phyloP scores from a whole-genome alignment of 345 rosid species.

The Salix koriyanagi region DNA sequence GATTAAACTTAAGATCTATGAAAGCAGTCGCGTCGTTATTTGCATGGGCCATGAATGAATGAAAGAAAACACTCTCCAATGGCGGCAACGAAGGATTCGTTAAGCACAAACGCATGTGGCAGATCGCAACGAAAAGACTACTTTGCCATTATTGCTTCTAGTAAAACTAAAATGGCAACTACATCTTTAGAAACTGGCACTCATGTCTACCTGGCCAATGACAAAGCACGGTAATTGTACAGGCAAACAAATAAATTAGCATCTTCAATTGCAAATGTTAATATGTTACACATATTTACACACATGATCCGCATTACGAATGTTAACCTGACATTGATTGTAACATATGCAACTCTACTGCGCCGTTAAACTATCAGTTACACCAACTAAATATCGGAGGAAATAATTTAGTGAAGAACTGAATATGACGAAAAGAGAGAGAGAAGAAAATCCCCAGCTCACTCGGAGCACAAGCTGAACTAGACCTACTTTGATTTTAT shows the following conservation, averaged over 20 bases:
- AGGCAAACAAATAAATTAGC: conserved; percentile 24
- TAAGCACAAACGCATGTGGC: too few relatives aligned
- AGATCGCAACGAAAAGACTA: not conserved
- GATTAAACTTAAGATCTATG: not conserved
- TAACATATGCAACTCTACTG: conserved; percentile 14
- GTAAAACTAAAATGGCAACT: not conserved
- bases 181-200: not conserved
- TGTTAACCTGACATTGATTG: conserved; percentile 15
- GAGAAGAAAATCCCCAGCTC: not conserved
- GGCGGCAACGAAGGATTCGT: too few relatives aligned
- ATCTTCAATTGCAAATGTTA: conserved; percentile 24
- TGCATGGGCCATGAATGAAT: not conserved
- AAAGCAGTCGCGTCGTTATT: not conserved
- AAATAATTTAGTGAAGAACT: not conserved
- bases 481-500: conserved; percentile 18
- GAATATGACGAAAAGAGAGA: not conserved
- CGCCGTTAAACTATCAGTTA: conserved; percentile 28
- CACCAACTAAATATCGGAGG: conserved; percentile 13
- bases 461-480: conserved; percentile 5
- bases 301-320: not conserved
- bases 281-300: conserved; percentile 23
- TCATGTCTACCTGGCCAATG: not conserved
- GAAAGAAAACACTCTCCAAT: not conserved
- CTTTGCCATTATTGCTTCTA: not conserved
- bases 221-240: not conserved